Conservation (phyloP, 257 asterid species). For the Jacaranda copaia region DNA sequence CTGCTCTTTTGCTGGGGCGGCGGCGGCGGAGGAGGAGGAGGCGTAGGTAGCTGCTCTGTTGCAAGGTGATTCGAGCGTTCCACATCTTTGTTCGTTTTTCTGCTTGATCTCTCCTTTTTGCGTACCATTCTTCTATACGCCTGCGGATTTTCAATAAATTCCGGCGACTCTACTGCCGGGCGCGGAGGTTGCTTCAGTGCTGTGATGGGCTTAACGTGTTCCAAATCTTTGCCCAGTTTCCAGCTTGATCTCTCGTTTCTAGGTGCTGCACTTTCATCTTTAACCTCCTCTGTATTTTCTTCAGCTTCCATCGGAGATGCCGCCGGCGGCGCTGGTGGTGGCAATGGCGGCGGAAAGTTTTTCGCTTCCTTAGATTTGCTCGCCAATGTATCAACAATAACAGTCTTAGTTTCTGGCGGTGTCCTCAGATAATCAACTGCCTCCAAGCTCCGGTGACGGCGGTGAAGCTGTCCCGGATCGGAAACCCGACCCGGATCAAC, state of each 20-base stretch:
- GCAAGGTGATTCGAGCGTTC: conserved; percentile 41
- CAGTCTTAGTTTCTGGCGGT: conserved; percentile 38
- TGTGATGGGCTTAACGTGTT: conserved; percentile 39
- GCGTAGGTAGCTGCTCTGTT: conserved; percentile 44
- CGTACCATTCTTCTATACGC: conserved; percentile 43
- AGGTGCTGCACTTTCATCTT: conserved; percentile 27
- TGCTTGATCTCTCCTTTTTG: conserved; percentile 52
- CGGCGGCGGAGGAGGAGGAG: conserved; percentile 57
- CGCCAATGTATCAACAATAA: conserved; percentile 56
- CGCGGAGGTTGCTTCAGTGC: conserved; percentile 44
- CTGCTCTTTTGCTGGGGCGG: conserved; percentile 49
- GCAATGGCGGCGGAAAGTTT: conserved; percentile 27
- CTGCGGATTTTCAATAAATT: conserved; percentile 38
- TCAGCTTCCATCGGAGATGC: not conserved
- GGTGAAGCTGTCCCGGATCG: conserved; percentile 50
- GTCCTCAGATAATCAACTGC: conserved; percentile 42
- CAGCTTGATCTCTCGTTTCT: conserved; percentile 52
- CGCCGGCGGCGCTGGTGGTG: conserved; percentile 15
- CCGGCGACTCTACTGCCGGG: conserved; percentile 41
- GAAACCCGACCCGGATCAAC: conserved; percentile 47
- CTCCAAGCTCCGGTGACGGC: conserved; percentile 78
- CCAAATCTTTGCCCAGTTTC: conserved; percentile 40
- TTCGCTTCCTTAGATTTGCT: conserved; percentile 29
- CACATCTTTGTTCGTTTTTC: conserved; percentile 38
- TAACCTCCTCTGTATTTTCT: conserved; percentile 25